Conservation (phyloP, 805 yeast genomes). For the Wickerhamomyces ciferrii region DNA sequence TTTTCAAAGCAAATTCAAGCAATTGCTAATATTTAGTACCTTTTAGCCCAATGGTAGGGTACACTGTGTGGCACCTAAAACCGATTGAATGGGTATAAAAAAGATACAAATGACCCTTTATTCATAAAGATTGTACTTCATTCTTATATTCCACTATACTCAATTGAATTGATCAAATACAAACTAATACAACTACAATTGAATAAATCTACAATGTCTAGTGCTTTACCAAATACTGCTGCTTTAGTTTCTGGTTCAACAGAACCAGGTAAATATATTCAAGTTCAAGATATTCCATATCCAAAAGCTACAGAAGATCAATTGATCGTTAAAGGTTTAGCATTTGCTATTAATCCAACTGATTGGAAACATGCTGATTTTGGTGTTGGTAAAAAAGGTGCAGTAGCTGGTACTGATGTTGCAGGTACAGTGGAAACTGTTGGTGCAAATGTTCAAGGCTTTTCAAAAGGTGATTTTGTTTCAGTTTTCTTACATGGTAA, state of each 20-base stretch:
- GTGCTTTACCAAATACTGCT: slow-evolving; percentile 10
- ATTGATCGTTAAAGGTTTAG: slow-evolving; percentile 45
- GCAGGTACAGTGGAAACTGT: slow-evolving; percentile 52
- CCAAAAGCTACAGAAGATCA: slow-evolving; percentile 18
- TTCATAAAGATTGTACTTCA: no score
- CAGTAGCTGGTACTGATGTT: slow-evolving; percentile 54
- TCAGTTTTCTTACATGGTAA: slow-evolving; percentile 53
- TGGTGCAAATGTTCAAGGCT: slow-evolving; percentile 35
- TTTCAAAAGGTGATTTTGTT: slow-evolving; percentile 51
- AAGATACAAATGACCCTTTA: no score
- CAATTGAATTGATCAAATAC: background rate
- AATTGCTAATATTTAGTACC: no score
- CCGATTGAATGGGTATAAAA: no score
- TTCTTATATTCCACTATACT: no score
- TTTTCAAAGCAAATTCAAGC: no score
- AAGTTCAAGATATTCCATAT: slow-evolving; percentile 9
- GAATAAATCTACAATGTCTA: no score
- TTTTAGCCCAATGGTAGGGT: no score
- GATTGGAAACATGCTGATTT: slow-evolving; percentile 59
- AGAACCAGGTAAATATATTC: slow-evolving; percentile 9
- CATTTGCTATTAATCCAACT: slow-evolving; percentile 62
- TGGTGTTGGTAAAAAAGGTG: slow-evolving; percentile 37
- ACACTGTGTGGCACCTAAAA: no score
- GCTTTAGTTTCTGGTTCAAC: slow-evolving; percentile 9
- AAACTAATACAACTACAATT: background rate